Percentiles rank a stretch among this genome's conserved stretches.
phyloP scores from a whole-genome alignment of 352 stramenopile genomes.

The Phytophthora pluvialis region DNA sequence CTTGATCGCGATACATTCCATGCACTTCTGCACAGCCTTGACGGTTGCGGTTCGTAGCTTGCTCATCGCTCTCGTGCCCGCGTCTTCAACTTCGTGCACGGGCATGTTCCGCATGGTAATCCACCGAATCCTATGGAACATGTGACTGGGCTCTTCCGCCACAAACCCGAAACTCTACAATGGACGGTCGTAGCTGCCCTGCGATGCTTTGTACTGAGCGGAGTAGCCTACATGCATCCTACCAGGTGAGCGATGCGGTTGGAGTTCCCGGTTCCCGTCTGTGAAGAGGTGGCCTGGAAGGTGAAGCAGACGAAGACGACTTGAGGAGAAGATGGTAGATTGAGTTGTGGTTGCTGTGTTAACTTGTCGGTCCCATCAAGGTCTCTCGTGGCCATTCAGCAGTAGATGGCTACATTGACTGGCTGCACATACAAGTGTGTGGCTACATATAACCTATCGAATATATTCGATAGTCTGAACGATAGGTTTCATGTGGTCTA shows the following conservation, averaged over 20 bases:
- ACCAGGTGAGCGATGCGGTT: conserved; percentile 5
- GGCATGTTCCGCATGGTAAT: conserved; percentile 10
- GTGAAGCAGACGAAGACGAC: too few species aligned
- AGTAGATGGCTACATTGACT: too few species aligned
- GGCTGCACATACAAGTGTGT: too few species aligned
- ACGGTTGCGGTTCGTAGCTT: conserved; percentile 4
- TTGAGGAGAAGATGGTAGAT: too few species aligned
- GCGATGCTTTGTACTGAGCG: background rate
- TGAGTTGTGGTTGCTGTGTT: too few species aligned
- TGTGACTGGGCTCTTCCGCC: background rate
- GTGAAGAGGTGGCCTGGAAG: too few species aligned
- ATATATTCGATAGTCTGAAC: too few species aligned
- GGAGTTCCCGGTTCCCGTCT: conserved; percentile 2
- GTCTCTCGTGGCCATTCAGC: too few species aligned
- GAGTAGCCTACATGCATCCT: conserved; percentile 1
- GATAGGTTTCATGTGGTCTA: too few species aligned
- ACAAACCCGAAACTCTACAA: conserved; percentile 2
- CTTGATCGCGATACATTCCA: conserved; percentile 5
- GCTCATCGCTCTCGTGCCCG: conserved; percentile 5
- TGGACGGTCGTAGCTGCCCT: background rate
- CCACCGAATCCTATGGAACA: conserved; percentile 9
- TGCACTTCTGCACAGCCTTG: conserved; percentile 14
- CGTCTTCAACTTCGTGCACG: conserved; percentile 5
- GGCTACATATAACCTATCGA: too few species aligned
- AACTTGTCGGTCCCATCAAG: too few species aligned